Percentiles rank a stretch among this genome's conserved stretches.
Conservation (phyloP, 2,329 filamentous ascomycete species). For the Xylariaceae sp. region DNA sequence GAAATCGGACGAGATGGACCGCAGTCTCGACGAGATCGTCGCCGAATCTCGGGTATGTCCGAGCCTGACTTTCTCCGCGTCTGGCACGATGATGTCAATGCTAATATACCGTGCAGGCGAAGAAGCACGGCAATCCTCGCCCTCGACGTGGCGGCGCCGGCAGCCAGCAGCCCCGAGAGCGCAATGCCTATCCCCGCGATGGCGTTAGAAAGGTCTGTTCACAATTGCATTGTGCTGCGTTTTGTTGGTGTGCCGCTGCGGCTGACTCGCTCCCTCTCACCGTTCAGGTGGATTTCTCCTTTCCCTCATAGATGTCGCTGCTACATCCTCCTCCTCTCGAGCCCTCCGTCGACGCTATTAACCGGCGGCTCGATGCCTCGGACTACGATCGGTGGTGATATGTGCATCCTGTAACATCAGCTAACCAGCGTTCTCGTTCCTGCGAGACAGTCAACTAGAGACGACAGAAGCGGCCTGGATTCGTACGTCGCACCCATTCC, state of each 20-base stretch:
- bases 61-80: not conserved
- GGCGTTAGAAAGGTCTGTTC: conserved; percentile 78
- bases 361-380: conserved; percentile 34
- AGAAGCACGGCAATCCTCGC: conserved; percentile 24
- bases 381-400: conserved; percentile 34
- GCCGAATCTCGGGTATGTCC: conserved; percentile 32
- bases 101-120: conserved; percentile 14
- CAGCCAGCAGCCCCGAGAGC: conserved; percentile 30
- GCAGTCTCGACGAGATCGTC: conserved; percentile 34
- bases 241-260: not conserved
- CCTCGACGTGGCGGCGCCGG: conserved; percentile 27
- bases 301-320: conserved; percentile 28
- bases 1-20: conserved; percentile 27
- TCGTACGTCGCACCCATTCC: conserved; percentile 46
- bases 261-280: conserved; percentile 18
- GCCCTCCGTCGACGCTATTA: conserved; percentile 29
- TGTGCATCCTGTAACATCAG: conserved; percentile 38
- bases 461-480: conserved; percentile 62
- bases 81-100: not conserved
- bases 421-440: conserved; percentile 47
- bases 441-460: conserved; percentile 46
- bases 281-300: conserved; percentile 33
- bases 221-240: conserved; percentile 25
- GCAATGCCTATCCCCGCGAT: conserved; percentile 62
- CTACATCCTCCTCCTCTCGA: conserved; percentile 25